Conservation (phyloP, 768 basidiomycete species). For the Candolleomyces aberdarensis region DNA sequence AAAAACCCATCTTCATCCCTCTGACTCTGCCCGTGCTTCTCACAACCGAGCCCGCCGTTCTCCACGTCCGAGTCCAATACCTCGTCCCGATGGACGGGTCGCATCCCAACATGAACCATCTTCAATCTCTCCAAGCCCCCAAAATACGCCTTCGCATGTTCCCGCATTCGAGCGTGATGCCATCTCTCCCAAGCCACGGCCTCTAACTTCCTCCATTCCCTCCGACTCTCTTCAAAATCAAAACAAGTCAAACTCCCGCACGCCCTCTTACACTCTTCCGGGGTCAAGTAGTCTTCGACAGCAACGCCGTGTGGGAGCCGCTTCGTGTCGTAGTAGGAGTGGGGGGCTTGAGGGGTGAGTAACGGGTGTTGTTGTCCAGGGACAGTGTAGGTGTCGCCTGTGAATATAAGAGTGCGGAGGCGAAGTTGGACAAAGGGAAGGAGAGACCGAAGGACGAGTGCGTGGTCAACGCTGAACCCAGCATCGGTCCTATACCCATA, state of each 20-base stretch:
- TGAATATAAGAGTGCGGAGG: constrained; percentile 2
- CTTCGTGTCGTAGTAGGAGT: background rate
- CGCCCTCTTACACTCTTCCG: background rate
- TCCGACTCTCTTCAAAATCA: background rate
- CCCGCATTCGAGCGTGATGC: constrained; percentile 1
- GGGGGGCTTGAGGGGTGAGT: background rate
- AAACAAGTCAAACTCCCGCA: background rate
- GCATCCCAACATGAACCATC: background rate
- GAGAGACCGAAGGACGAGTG: background rate
- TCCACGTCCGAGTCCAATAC: background rate
- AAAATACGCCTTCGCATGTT: background rate
- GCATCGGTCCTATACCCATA: too few relatives aligned
- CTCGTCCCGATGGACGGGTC: background rate
- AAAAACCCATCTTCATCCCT: too few relatives aligned
- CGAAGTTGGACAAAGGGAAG: background rate
- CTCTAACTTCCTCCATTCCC: background rate
- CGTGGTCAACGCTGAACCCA: background rate
- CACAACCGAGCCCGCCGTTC: background rate
- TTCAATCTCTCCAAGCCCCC: background rate
- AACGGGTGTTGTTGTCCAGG: background rate
- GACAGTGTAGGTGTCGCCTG: constrained; percentile 1
- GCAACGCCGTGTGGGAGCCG: background rate
- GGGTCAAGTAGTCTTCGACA: background rate
- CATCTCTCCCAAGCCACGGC: constrained; percentile 6
- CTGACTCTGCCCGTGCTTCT: background rate